phyloP scores from a whole-genome alignment of 805 yeast genomes.

The Myxozyma vanderwaltii region DNA sequence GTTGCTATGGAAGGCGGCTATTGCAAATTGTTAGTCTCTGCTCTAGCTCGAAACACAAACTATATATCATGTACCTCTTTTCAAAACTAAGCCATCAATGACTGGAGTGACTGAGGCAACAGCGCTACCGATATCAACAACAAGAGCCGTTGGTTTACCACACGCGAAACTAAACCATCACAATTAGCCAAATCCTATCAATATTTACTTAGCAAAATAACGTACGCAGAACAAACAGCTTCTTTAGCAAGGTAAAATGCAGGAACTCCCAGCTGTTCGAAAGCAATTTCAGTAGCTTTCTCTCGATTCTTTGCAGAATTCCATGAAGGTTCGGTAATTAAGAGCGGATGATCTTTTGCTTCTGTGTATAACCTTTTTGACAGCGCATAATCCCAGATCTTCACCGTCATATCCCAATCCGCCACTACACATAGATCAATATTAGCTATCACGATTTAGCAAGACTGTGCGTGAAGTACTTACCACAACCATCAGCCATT shows the following conservation, averaged over 20 bases:
- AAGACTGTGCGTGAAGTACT: neutral
- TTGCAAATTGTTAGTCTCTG: neutral
- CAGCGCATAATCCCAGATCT: constrained; percentile 70
- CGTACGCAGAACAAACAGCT: constrained; percentile 62
- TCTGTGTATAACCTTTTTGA: constrained; percentile 52
- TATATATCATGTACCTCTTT: constrained; percentile 30
- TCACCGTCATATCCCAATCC: constrained; percentile 68
- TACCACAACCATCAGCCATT: constrained; percentile 42
- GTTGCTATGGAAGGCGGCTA: constrained; percentile 54
- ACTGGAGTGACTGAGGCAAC: constrained; percentile 75
- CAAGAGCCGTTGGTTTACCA: constrained; percentile 75
- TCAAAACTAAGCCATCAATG: constrained; percentile 36
- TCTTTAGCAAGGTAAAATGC: constrained; percentile 72
- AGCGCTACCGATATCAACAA: constrained; percentile 77
- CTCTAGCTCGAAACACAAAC: neutral
- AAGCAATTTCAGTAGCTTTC: constrained; percentile 68
- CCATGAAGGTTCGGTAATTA: constrained; percentile 68
- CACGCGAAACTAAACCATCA: constrained; percentile 59
- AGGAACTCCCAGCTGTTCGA: constrained; percentile 74
- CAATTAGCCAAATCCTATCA: constrained; percentile 4
- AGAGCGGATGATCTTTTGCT: constrained; percentile 65
- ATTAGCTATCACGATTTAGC: no score
- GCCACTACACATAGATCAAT: constrained; percentile 35
- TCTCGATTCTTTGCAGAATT: constrained; percentile 59
- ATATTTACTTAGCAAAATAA: neutral